Conservation (phyloP, 2,329 filamentous ascomycete species). For the Claviceps arundinis region DNA sequence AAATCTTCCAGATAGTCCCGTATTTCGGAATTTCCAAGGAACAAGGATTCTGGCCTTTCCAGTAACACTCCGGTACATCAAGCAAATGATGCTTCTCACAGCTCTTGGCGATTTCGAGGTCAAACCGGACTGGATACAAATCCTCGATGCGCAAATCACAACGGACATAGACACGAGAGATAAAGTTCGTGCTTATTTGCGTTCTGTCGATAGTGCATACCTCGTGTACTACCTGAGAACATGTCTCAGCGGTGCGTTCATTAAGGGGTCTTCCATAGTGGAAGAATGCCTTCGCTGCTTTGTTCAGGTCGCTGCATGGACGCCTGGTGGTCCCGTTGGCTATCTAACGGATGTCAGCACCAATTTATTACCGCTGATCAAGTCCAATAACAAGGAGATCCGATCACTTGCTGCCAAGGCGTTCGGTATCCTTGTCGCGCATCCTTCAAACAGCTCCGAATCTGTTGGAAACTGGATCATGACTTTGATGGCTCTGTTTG, state of each 20-base stretch:
- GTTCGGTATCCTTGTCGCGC: conserved; percentile 65
- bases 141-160: conserved; percentile 58
- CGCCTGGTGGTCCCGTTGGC: conserved; percentile 36
- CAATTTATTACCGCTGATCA: conserved; percentile 46
- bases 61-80: conserved; percentile 56
- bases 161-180: conserved; percentile 54
- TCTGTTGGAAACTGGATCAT: conserved; percentile 13
- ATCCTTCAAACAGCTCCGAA: conserved; percentile 32
- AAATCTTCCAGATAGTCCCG: conserved; percentile 5
- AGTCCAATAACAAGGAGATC: conserved; percentile 58
- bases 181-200: conserved; percentile 42
- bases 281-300: conserved; percentile 39
- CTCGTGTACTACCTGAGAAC: conserved; percentile 35
- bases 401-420: conserved; percentile 54
- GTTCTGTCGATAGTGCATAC: conserved; percentile 23
- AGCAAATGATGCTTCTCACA: conserved; percentile 36
- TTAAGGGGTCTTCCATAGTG: conserved; percentile 26
- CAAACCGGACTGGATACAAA: conserved; percentile 74
- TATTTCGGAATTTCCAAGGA: conserved; percentile 35
- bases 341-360: conserved; percentile 33
- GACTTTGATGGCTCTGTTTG: conserved; percentile 29
- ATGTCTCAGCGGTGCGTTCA: conserved; percentile 43
- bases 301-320: conserved; percentile 37
- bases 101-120: conserved; percentile 39
- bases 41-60: conserved; percentile 44